These are phyloP conservation scores for Suillus bovinus DNA, from an alignment of 768 basidiomycete species.

Conservation along the genomic window DNA sequence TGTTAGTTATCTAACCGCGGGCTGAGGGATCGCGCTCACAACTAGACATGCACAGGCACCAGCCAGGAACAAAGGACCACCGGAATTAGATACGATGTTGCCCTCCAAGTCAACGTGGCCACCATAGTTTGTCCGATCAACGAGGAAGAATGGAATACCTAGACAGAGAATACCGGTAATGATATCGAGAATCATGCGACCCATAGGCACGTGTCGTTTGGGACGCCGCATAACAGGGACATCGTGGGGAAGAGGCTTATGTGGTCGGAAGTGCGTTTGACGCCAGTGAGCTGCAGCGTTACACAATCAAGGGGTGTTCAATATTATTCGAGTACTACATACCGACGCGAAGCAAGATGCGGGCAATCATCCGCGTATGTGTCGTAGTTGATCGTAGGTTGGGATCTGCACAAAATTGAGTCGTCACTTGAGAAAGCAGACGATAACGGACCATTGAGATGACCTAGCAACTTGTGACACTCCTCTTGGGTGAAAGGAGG, in stretches of 20 bases:
- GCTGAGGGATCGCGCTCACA: slow-evolving; percentile 40
- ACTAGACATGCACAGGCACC: slow-evolving; percentile 67
- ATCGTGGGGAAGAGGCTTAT: slow-evolving; percentile 64
- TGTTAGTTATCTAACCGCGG: slow-evolving; percentile 11
- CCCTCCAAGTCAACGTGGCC: slow-evolving; percentile 59
- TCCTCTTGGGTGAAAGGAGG: slow-evolving; percentile 77
- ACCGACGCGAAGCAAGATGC: slow-evolving; percentile 70
- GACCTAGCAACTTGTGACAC: slow-evolving; percentile 68
- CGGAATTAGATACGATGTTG: slow-evolving; percentile 44
- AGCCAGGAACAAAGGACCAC: slow-evolving; percentile 60
- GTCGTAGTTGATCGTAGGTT: slow-evolving; percentile 35
- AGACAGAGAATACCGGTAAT: slow-evolving; percentile 65
- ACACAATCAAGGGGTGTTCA: neutral
- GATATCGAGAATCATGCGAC: slow-evolving; percentile 56
- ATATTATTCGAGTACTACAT: slow-evolving; percentile 26
- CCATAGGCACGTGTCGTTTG: slow-evolving; percentile 37
- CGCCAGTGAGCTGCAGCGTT: slow-evolving; percentile 57
- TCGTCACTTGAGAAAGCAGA: neutral
- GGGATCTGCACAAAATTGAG: slow-evolving; percentile 16
- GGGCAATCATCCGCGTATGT: slow-evolving; percentile 65
- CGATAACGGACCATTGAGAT: slow-evolving; percentile 43
- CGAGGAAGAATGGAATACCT: slow-evolving; percentile 78
- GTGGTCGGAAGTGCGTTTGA: slow-evolving; percentile 66
- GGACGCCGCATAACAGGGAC: slow-evolving; percentile 31
- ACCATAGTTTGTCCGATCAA: slow-evolving; percentile 47